These are phyloP conservation scores for Cicer pinnatifidum DNA, from an alignment of 306 rosid species.

Conservation along the genomic window DNA sequence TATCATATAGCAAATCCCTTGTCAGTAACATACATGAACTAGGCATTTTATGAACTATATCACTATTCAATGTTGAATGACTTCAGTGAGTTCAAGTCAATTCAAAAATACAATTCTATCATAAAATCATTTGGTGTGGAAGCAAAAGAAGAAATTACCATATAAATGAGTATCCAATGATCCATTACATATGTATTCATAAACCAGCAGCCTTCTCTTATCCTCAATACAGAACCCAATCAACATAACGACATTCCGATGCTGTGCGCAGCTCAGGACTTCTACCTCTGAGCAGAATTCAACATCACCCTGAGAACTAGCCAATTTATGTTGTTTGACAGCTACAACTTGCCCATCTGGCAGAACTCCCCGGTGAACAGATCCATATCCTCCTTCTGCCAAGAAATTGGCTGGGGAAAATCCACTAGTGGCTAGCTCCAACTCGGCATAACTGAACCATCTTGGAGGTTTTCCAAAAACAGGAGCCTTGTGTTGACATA, in stretches of 20 bases:
- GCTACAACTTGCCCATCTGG: conserved; percentile 96
- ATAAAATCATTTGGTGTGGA: conserved; percentile 9
- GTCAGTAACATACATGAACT: background rate
- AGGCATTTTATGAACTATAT: conserved; percentile 5
- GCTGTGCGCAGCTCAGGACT: conserved; percentile 98
- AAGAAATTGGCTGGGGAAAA: conserved; percentile 90
- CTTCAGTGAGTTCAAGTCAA: conserved; percentile 6
- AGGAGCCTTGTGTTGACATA: conserved; percentile 99
- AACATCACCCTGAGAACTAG: conserved; percentile 95
- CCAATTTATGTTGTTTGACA: conserved; percentile 97
- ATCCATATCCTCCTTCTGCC: conserved; percentile 99
- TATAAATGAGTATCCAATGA: conserved; percentile 93
- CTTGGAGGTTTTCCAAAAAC: conserved; percentile 95
- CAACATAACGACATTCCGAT: conserved; percentile 95
- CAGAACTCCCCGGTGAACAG: conserved; percentile 90
- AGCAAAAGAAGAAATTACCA: conserved; percentile 57
- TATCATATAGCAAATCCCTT: background rate
- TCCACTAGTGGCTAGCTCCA: conserved; percentile 94
- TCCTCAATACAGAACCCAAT: conserved; percentile 98
- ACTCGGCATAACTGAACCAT: conserved; percentile 92
- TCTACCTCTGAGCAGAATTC: conserved; percentile 98
- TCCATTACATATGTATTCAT: conserved; percentile 95
- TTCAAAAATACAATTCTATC: conserved; percentile 17
- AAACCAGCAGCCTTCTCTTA: conserved; percentile 86
- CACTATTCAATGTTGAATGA: conserved; percentile 13